phyloP scores from a whole-genome alignment of 2,329 filamentous ascomycete species.

The Lasiodiplodia citricola region DNA sequence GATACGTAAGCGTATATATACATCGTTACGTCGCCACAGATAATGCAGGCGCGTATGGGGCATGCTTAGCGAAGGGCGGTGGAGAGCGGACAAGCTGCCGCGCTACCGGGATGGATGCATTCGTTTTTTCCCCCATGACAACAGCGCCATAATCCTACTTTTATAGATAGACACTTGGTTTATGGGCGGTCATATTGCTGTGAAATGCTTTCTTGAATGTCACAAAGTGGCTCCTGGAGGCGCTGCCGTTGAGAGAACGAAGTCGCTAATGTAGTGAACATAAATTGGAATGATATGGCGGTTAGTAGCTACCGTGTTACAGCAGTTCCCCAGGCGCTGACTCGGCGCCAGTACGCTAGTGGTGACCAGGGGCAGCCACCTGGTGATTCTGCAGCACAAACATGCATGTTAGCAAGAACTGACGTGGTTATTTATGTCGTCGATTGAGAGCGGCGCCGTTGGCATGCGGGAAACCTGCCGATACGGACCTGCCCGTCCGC shows the following conservation, averaged over 20 bases:
- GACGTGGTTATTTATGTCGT: slow-evolving; percentile 18
- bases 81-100: neutral
- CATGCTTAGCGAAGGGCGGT: slow-evolving; percentile 1
- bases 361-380: slow-evolving; percentile 10
- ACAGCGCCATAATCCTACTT: neutral
- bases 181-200: neutral
- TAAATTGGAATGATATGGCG: neutral
- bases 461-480: neutral
- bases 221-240: no score
- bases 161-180: neutral
- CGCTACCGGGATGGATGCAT: neutral
- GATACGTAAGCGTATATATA: neutral
- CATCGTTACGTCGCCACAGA: neutral
- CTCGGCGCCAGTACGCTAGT: slow-evolving; percentile 4
- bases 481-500: neutral
- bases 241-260: no score
- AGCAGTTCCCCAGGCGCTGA: neutral
- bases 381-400: slow-evolving; percentile 10
- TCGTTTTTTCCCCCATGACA: neutral
- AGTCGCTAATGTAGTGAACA: no score
- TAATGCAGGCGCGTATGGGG: neutral
- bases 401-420: slow-evolving; percentile 1
- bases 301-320: neutral
- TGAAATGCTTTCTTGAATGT: no score
- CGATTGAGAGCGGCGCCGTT: neutral